Percentiles rank a stretch among this genome's conserved stretches.
Evolutionary conservation across 257 asterid genomes (phyloP).

Genomic region (Capsicum pubescens): DNA sequence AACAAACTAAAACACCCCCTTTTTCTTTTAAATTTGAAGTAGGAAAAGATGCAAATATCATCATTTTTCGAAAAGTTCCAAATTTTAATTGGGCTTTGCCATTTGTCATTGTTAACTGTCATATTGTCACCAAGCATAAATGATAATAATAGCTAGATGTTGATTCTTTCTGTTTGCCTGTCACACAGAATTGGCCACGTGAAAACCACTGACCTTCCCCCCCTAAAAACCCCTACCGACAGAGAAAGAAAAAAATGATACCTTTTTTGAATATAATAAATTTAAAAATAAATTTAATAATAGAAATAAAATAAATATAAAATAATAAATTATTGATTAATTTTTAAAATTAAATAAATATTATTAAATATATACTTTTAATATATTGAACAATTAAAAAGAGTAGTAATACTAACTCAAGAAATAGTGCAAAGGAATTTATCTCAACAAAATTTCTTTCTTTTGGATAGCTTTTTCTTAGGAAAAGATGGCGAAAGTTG

Average conservation of each 20-base stretch:
- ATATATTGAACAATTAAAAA: too few relatives aligned
- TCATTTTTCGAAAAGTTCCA: not conserved
- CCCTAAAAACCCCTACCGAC: not conserved
- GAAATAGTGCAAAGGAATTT: not conserved
- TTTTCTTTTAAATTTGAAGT: not conserved
- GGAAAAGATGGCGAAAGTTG: not conserved
- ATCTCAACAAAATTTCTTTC: not conserved
- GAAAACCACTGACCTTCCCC: not conserved
- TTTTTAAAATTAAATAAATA: too few relatives aligned
- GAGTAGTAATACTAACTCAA: not conserved
- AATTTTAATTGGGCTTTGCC: not conserved
- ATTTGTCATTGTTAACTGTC: slow-evolving; percentile 4
- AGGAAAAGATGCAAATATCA: not conserved
- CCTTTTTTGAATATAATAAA: too few relatives aligned
- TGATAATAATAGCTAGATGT: not conserved
- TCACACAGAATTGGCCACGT: slow-evolving; percentile 9
- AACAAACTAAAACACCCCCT: not conserved
- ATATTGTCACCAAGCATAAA: not conserved
- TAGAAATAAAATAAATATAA: too few relatives aligned
- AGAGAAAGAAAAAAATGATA: not conserved
- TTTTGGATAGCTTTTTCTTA: not conserved
- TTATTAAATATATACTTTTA: too few relatives aligned
- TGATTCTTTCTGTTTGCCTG: slow-evolving; percentile 13
- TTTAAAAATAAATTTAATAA: too few relatives aligned
- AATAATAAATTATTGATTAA: too few relatives aligned